Evolutionary conservation across 2,329 filamentous ascomycete genomes (phyloP), one percentile per base, ranked within the genome.

Genomic region (Fusarium continuum): DNA sequence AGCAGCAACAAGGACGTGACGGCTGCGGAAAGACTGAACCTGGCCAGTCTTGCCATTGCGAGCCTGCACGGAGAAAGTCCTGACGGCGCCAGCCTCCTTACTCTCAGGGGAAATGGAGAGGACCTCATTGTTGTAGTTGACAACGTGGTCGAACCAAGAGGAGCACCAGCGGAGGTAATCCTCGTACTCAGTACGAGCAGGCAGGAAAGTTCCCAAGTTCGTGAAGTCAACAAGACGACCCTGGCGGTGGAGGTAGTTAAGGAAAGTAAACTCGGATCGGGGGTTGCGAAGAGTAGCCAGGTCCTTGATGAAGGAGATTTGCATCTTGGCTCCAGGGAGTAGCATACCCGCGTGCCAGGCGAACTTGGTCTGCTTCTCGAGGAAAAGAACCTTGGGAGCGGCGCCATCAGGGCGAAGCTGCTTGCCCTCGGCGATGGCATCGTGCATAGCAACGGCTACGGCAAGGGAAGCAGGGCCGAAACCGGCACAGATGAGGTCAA

Each of bases 281-380:
- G 94, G 94, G 74, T 98, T 89, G 55, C 94, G 86, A 67, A 97
- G 83, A 4, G 92, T 95, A 4, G 94, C 94, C 76, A 98, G 86
- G 74, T 98, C 94, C 80, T 98, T 98, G 79, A 98, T 85, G 80
- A 97, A 98, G 9, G 92, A 96, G 69, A 98, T 98, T 75, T 98
- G 94, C 94, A 98, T 98, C 79, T 91, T 93, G 47, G 93, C 91
- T 6, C 93, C 93, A 0, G 93, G 92, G 4, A 98, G 85, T 56
- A 97, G 87, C 94, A 98, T 98, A 57, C 94, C 94, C 1, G 92
- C 88, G 76, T 98, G 94, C 94, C 94, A 98, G 55, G 91, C 87
- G 73, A 98, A 98, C 41, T 83, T 80, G 26, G 82, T 73, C 77
- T 98, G 94, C 76, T 91, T 90, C 80, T 98, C 94, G 20, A 98